Evolutionary conservation across 2,329 filamentous ascomycete species (phyloP).

Genomic region (Fusarium penzigii): DNA sequence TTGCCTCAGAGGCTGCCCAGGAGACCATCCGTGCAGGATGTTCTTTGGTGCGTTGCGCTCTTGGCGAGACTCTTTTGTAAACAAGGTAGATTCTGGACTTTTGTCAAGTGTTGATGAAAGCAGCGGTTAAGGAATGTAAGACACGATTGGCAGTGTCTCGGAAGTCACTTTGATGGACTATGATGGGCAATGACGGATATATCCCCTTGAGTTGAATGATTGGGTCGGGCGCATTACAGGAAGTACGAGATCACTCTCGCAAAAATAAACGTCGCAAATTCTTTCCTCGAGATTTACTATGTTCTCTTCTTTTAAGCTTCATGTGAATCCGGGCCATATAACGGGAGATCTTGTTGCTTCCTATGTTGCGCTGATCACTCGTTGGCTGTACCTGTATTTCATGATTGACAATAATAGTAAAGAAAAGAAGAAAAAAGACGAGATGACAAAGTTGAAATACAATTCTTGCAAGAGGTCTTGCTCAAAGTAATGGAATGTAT

Average conservation of each 20-base stretch:
- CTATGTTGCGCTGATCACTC: not conserved
- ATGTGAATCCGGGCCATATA: not conserved
- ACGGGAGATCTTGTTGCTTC: not conserved
- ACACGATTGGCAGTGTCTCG: not conserved
- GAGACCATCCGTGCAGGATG: slow-evolving; percentile 91
- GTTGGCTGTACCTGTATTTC: no score
- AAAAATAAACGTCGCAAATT: slow-evolving; percentile 27
- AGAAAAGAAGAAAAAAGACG: no score
- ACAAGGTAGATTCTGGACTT: not conserved
- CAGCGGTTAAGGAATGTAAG: slow-evolving; percentile 8
- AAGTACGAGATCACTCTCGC: slow-evolving; percentile 31
- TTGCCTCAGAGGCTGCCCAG: slow-evolving; percentile 68
- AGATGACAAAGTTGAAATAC: no score
- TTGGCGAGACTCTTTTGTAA: slow-evolving; percentile 86
- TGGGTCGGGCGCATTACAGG: slow-evolving; percentile 27
- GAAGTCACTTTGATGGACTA: slow-evolving; percentile 14
- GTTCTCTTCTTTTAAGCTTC: not conserved
- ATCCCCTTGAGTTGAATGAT: slow-evolving; percentile 31
- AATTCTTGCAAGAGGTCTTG: no score
- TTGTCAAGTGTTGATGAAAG: not conserved
- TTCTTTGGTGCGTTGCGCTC: slow-evolving; percentile 84
- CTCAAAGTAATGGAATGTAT: no score
- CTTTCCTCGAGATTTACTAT: slow-evolving; percentile 18
- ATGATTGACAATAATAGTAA: no score
- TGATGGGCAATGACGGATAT: slow-evolving; percentile 21